These are phyloP conservation scores for Scenedesmus sp. DNA, from an alignment of 163 green algal genomes.

Conservation along the genomic window DNA sequence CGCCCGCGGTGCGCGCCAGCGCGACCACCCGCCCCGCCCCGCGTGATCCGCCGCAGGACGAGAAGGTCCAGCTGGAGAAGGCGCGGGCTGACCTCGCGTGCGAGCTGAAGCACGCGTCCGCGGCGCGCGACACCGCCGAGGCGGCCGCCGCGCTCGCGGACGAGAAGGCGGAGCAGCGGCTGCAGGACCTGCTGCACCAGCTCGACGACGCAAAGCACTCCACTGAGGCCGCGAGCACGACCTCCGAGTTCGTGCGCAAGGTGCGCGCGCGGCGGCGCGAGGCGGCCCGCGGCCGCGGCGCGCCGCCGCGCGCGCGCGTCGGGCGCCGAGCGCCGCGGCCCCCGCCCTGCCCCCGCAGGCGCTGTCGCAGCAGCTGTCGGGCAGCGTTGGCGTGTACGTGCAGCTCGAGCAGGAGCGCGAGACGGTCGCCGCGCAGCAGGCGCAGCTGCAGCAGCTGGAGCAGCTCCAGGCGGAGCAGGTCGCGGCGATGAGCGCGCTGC, in stretches of 20 bases:
- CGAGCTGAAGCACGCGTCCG: background rate
- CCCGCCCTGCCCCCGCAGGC: constrained; percentile 17
- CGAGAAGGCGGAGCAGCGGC: constrained; percentile 1
- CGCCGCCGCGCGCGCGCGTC: no score
- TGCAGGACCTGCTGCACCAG: constrained; percentile 14
- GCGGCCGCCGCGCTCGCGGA: background rate
- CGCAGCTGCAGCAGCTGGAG: constrained; percentile 16
- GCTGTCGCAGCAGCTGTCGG: constrained; percentile 13
- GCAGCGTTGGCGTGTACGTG: background rate
- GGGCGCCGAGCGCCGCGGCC: no score
- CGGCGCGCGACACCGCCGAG: constrained; percentile 3
- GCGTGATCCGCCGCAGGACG: constrained; percentile 8
- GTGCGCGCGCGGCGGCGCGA: background rate
- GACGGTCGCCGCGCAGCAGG: background rate
- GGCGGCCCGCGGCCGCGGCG: no score
- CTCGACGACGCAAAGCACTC: constrained; percentile 20
- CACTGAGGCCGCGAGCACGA: constrained; percentile 17
- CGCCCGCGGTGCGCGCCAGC: no score
- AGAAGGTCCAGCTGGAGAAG: constrained; percentile 32
- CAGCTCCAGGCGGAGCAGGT: background rate
- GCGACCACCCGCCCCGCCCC: no score
- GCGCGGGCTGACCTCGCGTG: constrained; percentile 17
- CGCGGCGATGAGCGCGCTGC: no score
- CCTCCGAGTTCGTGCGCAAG: constrained; percentile 28
- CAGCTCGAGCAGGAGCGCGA: constrained; percentile 7